phyloP scores from a whole-genome alignment of 768 basidiomycete species.

The Russula abietina region DNA sequence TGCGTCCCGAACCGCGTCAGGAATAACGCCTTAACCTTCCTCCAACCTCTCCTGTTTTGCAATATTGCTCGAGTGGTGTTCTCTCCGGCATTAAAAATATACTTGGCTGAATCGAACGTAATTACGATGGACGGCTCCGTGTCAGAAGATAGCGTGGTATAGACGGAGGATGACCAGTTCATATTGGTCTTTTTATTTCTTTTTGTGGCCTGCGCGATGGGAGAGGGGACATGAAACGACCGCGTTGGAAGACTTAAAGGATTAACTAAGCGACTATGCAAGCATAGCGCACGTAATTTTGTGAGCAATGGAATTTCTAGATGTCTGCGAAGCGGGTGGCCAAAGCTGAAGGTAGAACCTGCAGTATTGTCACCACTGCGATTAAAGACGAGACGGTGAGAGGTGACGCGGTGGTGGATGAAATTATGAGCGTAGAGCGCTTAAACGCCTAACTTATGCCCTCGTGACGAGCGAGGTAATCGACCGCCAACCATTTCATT shows the following conservation, averaged over 20 bases:
- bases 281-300: conserved; percentile 25
- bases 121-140: conserved; percentile 75
- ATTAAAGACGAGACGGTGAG: not conserved
- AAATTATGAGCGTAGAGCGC: no score
- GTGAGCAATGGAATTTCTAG: conserved; percentile 19
- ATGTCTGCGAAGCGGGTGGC: not conserved
- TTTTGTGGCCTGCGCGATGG: not conserved
- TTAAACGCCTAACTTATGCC: no score
- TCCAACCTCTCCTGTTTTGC: conserved; percentile 61
- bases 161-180: conserved; percentile 60
- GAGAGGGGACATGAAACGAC: conserved; percentile 4
- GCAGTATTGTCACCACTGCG: not conserved
- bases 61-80: conserved; percentile 68
- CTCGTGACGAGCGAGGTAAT: no score
- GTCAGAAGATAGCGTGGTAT: conserved; percentile 60
- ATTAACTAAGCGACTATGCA: conserved; percentile 23
- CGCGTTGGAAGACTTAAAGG: not conserved
- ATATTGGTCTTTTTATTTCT: conserved; percentile 27
- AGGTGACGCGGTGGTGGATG: not conserved
- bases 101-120: conserved; percentile 71
- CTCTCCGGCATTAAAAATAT: conserved; percentile 85
- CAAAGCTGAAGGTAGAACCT: not conserved
- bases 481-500: no score
- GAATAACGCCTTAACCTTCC: conserved; percentile 64
- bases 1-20: conserved; percentile 59